These are phyloP conservation scores for Xylariaceae sp. DNA, from an alignment of 2,329 filamentous ascomycete species.

Conservation along the genomic window DNA sequence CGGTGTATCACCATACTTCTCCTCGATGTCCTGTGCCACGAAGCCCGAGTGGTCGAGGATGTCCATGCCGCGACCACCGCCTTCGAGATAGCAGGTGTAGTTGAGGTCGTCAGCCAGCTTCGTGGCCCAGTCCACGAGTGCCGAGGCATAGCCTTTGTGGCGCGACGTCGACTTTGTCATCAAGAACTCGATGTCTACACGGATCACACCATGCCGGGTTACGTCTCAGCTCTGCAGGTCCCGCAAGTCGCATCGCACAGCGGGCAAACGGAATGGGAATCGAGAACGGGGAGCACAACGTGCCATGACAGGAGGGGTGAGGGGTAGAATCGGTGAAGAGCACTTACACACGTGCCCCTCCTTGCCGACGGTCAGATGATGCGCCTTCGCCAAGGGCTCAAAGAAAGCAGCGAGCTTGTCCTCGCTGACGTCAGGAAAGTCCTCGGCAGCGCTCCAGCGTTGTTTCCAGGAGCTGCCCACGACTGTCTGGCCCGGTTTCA, in stretches of 20 bases:
- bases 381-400: slow-evolving; percentile 24
- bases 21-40: slow-evolving; percentile 22
- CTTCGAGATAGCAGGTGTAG: slow-evolving; percentile 26
- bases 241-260: background rate
- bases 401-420: slow-evolving; percentile 23
- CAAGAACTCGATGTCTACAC: slow-evolving; percentile 24
- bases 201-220: background rate
- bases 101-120: slow-evolving; percentile 23
- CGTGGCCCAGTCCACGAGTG: slow-evolving; percentile 22
- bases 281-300: background rate
- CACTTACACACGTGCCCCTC: slow-evolving; percentile 27
- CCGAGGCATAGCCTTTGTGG: slow-evolving; percentile 23
- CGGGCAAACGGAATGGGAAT: background rate
- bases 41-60: slow-evolving; percentile 25
- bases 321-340: background rate
- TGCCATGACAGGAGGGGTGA: background rate
- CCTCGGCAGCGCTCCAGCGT: slow-evolving; percentile 23
- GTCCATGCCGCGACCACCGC: slow-evolving; percentile 23
- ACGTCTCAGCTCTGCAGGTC: slow-evolving; percentile 1
- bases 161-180: slow-evolving; percentile 23
- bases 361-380: slow-evolving; percentile 24
- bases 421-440: slow-evolving; percentile 21
- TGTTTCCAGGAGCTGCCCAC: slow-evolving; percentile 24
- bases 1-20: slow-evolving; percentile 22
- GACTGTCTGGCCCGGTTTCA: slow-evolving; percentile 23